These are phyloP conservation scores for Ogataea paradorogensis DNA, from an alignment of 805 yeast genomes.

Conservation along the genomic window DNA sequence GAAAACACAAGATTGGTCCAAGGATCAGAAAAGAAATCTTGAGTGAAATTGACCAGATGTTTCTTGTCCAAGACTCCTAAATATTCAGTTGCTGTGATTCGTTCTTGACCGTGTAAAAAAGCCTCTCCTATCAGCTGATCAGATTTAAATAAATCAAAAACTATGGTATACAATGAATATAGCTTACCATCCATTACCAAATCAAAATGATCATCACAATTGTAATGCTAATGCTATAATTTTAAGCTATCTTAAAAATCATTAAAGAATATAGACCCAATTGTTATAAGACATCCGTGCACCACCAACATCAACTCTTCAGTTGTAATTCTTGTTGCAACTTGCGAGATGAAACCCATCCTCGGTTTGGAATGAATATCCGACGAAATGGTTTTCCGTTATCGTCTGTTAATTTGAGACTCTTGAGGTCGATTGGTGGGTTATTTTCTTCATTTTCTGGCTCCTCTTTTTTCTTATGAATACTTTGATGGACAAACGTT, in stretches of 20 bases:
- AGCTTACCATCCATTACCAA: conserved; percentile 11
- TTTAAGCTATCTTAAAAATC: conserved; percentile 3
- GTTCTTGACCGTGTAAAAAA: conserved; percentile 9
- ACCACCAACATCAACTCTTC: conserved; percentile 3
- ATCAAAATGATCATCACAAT: not conserved
- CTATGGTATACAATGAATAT: conserved; percentile 23
- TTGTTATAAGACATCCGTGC: conserved; percentile 2
- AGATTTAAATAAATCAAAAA: conserved; percentile 30
- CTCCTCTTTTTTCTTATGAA: conserved; percentile 8
- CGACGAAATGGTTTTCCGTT: conserved; percentile 43
- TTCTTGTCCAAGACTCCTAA: conserved; percentile 18
- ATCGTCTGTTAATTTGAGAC: conserved; percentile 28
- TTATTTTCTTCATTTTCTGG: not conserved
- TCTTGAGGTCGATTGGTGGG: conserved; percentile 4
- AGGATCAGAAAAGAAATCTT: conserved; percentile 22
- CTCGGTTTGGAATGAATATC: conserved; percentile 45
- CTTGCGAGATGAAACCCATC: conserved; percentile 40
- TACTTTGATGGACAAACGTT: conserved; percentile 20
- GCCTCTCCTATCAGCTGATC: conserved; percentile 23
- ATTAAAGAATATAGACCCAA: not conserved
- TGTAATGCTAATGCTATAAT: not conserved
- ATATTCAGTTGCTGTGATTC: conserved; percentile 19
- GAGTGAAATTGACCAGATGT: conserved; percentile 15
- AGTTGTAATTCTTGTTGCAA: conserved; percentile 17
- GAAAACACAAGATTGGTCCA: conserved; percentile 24